These are phyloP conservation scores for Penicillium manginii DNA, from an alignment of 495 filamentous ascomycete genomes.

Conservation along the genomic window DNA sequence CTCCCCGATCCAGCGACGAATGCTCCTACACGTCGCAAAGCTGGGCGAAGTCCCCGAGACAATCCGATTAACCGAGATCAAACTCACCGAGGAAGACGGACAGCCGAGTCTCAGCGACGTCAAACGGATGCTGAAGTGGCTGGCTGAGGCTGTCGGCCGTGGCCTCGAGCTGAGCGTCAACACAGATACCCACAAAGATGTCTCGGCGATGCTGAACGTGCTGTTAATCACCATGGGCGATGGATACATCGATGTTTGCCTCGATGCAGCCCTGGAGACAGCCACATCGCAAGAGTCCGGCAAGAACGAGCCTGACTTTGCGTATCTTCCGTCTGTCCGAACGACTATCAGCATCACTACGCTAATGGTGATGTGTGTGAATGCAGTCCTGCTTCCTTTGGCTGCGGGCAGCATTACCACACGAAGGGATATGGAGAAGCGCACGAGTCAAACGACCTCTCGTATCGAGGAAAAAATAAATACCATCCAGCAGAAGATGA, in stretches of 20 bases:
- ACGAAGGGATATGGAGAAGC: constrained; percentile 87
- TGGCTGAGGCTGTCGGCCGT: constrained; percentile 94
- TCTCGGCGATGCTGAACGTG: constrained; percentile 81
- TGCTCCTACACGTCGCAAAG: constrained; percentile 83
- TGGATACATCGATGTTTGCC: constrained; percentile 89
- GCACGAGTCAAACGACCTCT: constrained; percentile 69
- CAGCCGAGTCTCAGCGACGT: constrained; percentile 78
- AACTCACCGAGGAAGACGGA: constrained; percentile 88
- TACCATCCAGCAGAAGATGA: constrained; percentile 79
- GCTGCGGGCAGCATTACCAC: constrained; percentile 87
- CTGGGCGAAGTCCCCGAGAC: constrained; percentile 58
- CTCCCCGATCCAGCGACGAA: constrained; percentile 78
- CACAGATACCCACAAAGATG: constrained; percentile 92
- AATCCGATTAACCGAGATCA: constrained; percentile 67
- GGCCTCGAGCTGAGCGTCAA: constrained; percentile 84
- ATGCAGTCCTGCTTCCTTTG: constrained; percentile 87
- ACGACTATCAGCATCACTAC: constrained; percentile 87
- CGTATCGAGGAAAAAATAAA: constrained; percentile 89
- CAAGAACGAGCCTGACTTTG: constrained; percentile 86
- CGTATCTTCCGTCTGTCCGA: constrained; percentile 76
- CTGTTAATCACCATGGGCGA: constrained; percentile 89
- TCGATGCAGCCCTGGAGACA: constrained; percentile 81
- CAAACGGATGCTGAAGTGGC: constrained; percentile 97
- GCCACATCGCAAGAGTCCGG: constrained; percentile 73
- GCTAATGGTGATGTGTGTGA: constrained; percentile 88